Base-by-base conservation (phyloP, 116 monocot species). In the Trichopus zeylanicus region DNA sequence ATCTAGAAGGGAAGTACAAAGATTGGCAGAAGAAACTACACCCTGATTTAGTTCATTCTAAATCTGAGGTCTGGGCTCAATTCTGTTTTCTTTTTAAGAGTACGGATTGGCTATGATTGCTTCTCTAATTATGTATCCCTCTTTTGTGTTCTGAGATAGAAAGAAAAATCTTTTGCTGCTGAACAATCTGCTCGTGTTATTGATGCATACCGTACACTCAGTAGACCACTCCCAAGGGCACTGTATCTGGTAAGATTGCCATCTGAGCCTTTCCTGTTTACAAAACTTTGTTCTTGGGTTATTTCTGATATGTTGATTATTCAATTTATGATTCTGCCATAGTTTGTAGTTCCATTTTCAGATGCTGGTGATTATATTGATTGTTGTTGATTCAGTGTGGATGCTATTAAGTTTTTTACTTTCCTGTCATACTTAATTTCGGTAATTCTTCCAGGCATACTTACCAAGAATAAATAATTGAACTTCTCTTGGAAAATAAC, bases 1-100 rank as follows among this genome's bases (percentile, higher is more conserved):
- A 73, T 60, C 62, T 98, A 57, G 91, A 98, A 73, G 64, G 78
- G 46, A 98, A 85, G 42, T 98, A 98, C 63, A 98, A 91, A 57
- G 81, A 98, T 57, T 98, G 98, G 98, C 91, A 98, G 77, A 98
- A 98, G 91, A 98, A 88, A 60, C 60, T 98, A 28, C 98, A 98
- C 37, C 98, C 98, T 57, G 91, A 98, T 71, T 55, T 98, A 26
- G 87, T 98, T 46, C 98, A 91, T 74, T 75, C 88, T 28, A 98
- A 98, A 67, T 91, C 85, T 57, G 84, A 91, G 81, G 95, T 90
- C 34, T 32, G 6, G 29, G 35, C 12, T 26, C 29, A 60, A 27
- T 32, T 19, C 11, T 0, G 31, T 7, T 51, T 24, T 48, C 13
- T n/a, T n/a, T n/a, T n/a, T n/a, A n/a, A n/a, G n/a, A n/a, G n/a